Percentiles rank a stretch among this genome's conserved stretches.
These are phyloP conservation scores for Helminthosporium solani DNA, from an alignment of 2,329 filamentous ascomycete genomes.

Conservation along the genomic window DNA sequence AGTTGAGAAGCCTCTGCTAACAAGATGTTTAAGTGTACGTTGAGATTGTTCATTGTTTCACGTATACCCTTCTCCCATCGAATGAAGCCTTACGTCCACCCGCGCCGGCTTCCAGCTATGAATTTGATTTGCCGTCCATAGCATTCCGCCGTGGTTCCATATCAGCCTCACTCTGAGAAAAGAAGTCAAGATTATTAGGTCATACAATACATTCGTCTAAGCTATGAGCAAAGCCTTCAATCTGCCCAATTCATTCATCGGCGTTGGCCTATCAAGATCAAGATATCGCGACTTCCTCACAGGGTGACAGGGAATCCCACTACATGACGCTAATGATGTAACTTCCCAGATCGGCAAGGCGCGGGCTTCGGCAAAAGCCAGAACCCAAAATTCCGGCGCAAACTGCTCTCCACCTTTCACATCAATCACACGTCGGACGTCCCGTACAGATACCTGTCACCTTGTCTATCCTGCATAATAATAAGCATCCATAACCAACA, in stretches of 20 bases:
- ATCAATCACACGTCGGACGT: slow-evolving; percentile 4
- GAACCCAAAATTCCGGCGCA: slow-evolving; percentile 19
- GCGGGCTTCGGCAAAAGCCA: slow-evolving; percentile 18
- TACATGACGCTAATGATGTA: slow-evolving; percentile 23
- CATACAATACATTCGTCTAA: too few species aligned
- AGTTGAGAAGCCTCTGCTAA: not conserved
- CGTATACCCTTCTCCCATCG: slow-evolving; percentile 4
- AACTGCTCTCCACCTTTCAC: slow-evolving; percentile 4
- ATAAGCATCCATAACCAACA: slow-evolving; percentile 37
- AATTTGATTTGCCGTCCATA: not conserved
- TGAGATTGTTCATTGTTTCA: slow-evolving; percentile 1
- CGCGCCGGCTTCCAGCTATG: too few species aligned
- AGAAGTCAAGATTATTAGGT: too few species aligned
- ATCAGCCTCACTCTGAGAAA: too few species aligned
- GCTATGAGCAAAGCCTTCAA: too few species aligned
- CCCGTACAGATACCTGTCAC: too few species aligned
- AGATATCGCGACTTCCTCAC: too few species aligned
- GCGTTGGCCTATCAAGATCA: too few species aligned
- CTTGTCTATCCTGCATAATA: not conserved
- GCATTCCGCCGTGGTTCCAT: too few species aligned
- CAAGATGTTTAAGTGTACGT: not conserved
- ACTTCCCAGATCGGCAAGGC: slow-evolving; percentile 17
- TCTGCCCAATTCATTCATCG: too few species aligned
- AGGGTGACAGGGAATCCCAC: not conserved
- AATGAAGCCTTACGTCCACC: too few species aligned